Conservation (phyloP, 768 basidiomycete genomes). For the Kwoniella mangroviensis region DNA sequence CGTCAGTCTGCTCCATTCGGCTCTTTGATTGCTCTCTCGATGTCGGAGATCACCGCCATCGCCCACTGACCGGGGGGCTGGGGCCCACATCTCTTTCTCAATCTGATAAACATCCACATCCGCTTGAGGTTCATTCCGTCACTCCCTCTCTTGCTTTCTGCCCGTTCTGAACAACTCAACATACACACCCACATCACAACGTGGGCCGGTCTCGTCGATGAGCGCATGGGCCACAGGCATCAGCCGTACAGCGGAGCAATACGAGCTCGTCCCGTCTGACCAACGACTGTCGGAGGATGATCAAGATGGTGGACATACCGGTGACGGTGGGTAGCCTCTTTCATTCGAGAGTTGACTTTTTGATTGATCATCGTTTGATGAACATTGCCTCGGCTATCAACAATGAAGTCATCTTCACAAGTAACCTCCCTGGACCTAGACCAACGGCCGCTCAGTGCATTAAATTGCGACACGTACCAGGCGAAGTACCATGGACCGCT, state of each 20-base stretch:
- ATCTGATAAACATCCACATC: too few relatives aligned
- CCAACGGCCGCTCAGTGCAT: conserved; percentile 16
- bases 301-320: neutral
- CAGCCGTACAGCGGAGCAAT: neutral
- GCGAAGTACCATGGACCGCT: conserved; percentile 26
- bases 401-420: neutral
- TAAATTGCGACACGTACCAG: conserved; percentile 18
- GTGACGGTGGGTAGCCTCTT: neutral
- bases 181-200: neutral
- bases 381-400: too few relatives aligned
- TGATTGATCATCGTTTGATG: too few relatives aligned
- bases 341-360: too few relatives aligned
- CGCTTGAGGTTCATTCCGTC: neutral
- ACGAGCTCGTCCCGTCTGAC: neutral
- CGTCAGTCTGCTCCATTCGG: too few relatives aligned
- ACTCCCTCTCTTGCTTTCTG: neutral
- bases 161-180: neutral
- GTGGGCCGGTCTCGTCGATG: neutral
- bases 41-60: neutral
- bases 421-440: conserved; percentile 10
- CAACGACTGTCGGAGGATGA: neutral
- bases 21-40: too few relatives aligned
- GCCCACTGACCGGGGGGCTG: neutral
- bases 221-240: neutral
- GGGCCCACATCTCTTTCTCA: too few relatives aligned